Conservation (phyloP, 768 basidiomycete genomes). For the Pleurotus cornucopiae region DNA sequence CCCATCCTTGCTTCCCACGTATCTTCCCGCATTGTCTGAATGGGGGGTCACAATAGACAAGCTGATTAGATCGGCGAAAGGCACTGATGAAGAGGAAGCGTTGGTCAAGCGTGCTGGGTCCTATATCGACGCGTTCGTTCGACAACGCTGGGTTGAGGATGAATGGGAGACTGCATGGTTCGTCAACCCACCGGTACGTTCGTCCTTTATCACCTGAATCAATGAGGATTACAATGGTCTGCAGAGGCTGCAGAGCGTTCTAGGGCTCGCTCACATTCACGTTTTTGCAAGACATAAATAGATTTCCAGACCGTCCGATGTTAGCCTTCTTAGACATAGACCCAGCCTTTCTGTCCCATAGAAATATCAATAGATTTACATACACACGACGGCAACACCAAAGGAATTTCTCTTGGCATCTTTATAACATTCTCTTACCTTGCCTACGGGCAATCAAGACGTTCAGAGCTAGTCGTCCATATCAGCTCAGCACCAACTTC, state of each 20-base stretch:
- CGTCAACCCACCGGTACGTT: constrained; percentile 78
- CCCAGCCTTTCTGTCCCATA: too few relatives aligned
- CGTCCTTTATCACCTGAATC: not conserved
- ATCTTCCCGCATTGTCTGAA: constrained; percentile 59
- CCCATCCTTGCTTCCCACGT: constrained; percentile 53
- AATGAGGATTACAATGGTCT: not conserved
- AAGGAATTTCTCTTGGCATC: too few relatives aligned
- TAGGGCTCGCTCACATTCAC: constrained; percentile 79
- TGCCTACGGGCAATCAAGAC: too few relatives aligned
- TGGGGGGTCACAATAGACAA: constrained; percentile 68
- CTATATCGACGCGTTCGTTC: constrained; percentile 63
- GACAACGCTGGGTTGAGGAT: constrained; percentile 58
- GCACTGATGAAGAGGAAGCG: constrained; percentile 48
- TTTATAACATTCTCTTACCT: too few relatives aligned
- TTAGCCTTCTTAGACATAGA: too few relatives aligned
- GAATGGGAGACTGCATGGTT: constrained; percentile 95
- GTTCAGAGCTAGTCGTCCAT: too few relatives aligned
- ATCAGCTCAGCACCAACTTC: too few relatives aligned
- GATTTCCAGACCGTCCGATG: too few relatives aligned
- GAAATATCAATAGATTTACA: too few relatives aligned
- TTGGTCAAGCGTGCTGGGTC: constrained; percentile 46
- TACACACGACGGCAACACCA: too few relatives aligned
- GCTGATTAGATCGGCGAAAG: constrained; percentile 47
- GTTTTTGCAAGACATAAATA: constrained; percentile 69
- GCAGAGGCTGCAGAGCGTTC: constrained; percentile 80